Evolutionary conservation across 2,329 filamentous ascomycete species (phyloP).

Genomic region (Talaromyces sp.): DNA sequence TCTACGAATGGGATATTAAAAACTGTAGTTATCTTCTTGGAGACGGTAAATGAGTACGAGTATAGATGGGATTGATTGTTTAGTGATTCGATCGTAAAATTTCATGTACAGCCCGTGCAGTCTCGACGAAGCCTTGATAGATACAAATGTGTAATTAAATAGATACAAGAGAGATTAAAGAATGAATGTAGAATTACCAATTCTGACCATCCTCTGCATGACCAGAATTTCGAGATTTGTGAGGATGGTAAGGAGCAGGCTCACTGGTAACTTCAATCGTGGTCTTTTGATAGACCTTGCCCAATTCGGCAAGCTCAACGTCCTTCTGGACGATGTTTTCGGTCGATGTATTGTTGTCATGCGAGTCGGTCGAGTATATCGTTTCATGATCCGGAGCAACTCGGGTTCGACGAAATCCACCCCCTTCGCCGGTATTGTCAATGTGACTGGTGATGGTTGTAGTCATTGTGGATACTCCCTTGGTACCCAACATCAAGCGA

Average conservation of each 20-base stretch:
- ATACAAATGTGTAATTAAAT: constrained; percentile 2
- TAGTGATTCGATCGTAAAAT: background rate
- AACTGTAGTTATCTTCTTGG: no score
- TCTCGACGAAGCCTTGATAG: background rate
- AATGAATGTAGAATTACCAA: constrained; percentile 3
- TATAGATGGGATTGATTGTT: background rate
- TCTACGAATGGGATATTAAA: no score
- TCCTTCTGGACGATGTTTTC: constrained; percentile 41
- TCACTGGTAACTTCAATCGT: constrained; percentile 41
- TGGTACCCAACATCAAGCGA: background rate
- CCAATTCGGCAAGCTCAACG: constrained; percentile 33
- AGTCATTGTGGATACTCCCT: constrained; percentile 23
- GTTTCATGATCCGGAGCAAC: constrained; percentile 28
- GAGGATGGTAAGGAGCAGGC: constrained; percentile 9
- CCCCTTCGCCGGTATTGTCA: constrained; percentile 23
- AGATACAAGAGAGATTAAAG: background rate
- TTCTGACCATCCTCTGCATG: background rate
- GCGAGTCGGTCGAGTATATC: constrained; percentile 24
- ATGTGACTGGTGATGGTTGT: constrained; percentile 27
- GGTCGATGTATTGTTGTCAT: constrained; percentile 30
- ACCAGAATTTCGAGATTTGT: background rate
- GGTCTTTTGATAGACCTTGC: constrained; percentile 44
- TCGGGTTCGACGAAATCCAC: constrained; percentile 5
- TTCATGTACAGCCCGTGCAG: background rate
- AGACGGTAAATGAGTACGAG: no score